Percentiles rank a stretch among this genome's conserved stretches.
Evolutionary conservation across 257 asterid species (phyloP).

Genomic region (Solanum pinnatisectum): DNA sequence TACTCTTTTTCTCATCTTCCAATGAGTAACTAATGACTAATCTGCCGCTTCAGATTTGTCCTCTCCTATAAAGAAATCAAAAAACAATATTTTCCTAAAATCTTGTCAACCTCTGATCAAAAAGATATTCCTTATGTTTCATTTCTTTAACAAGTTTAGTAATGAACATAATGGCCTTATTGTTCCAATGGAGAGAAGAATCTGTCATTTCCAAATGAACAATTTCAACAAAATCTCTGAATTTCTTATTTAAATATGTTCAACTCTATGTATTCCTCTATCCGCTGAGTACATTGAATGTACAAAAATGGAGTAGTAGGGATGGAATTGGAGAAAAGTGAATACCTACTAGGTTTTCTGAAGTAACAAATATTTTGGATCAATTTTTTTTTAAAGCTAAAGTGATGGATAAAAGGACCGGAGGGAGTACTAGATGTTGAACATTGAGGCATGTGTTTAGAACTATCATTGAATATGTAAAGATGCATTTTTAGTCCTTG

Average conservation of each 20-base stretch:
- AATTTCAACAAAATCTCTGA: background rate
- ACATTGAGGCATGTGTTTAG: background rate
- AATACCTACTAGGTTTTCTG: background rate
- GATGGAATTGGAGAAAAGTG: background rate
- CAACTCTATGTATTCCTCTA: background rate
- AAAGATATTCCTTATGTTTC: background rate
- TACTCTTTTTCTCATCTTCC: background rate
- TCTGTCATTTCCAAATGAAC: background rate
- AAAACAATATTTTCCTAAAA: background rate
- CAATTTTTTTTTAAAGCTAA: background rate
- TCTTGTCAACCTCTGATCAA: background rate
- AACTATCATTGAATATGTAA: background rate
- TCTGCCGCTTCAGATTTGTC: background rate
- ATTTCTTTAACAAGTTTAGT: background rate
- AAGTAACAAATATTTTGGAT: background rate
- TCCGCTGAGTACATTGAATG: background rate
- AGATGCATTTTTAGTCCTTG: background rate
- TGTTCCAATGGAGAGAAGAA: background rate
- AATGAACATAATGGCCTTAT: background rate
- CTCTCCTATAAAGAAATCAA: background rate
- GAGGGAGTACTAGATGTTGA: background rate
- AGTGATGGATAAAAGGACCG: background rate
- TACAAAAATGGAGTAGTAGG: background rate
- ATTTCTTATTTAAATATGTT: background rate
- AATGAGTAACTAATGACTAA: background rate